Evolutionary conservation across 805 yeast genomes (phyloP), one percentile per base, ranked within the genome.

Genomic region (Candida pseudoglaebosa): DNA sequence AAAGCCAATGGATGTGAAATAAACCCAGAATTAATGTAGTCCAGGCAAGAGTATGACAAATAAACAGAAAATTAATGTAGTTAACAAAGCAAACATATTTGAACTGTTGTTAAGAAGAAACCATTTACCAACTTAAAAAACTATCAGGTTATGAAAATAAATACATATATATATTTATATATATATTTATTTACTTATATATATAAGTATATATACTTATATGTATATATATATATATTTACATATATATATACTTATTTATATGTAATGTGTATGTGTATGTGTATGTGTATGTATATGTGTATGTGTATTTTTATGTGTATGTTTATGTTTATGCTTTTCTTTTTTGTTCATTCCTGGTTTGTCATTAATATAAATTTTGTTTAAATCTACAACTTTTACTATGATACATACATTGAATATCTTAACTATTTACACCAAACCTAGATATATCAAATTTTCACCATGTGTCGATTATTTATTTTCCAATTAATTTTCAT

Each of bases 1-100:
- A 45, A 50, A 37, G 34, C 36, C 37, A 20, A 48, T 60, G 37
- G 38, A 21, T 39, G 36, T 24, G 24, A 5, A 32, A 24, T 22
- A 15, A 24, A 10, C 24, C 6, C 9, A 21, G 9, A 6, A 7
- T 6, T 21, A 21, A 21, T 21, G 24, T 21, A 21, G 24, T 21
- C 24, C 9, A 21, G 6, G 9, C 9, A 6, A 21, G 6, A 9
- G 24, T 9, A 7, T 21, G 24, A 19, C 5, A 22, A 22, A 12
- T 12, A 22, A 22, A 22, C 26, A 8, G 12, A 8, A 22, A 22
- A 8, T 22, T 12, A 28, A 28, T 28, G 30, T 14, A 6, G 30
- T 12, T 8, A 22, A 22, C 26, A 22, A n/a, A n/a, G n/a, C n/a
- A n/a, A n/a, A n/a, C n/a, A n/a, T n/a, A n/a, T n/a, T n/a, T n/a